A percentile compares a stretch with the other conserved stretches of the same genome.
These are phyloP conservation scores for Syzygium jambos DNA, from an alignment of 345 rosid species.

Conservation along the genomic window DNA sequence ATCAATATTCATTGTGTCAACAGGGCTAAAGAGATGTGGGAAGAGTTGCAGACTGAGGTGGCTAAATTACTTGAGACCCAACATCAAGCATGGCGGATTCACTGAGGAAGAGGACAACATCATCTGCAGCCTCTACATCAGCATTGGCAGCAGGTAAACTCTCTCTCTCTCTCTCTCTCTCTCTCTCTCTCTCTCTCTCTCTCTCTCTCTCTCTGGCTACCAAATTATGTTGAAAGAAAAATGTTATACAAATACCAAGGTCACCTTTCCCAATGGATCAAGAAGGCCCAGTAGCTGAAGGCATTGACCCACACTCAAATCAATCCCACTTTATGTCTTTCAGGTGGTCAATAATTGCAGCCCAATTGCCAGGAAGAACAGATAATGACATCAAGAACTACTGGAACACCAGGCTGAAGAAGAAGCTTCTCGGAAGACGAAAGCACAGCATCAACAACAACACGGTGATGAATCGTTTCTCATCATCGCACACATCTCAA, in stretches of 20 bases:
- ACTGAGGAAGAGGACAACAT: slow-evolving; percentile 96
- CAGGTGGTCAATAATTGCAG: slow-evolving; percentile 99
- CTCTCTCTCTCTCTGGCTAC: neutral
- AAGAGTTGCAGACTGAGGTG: slow-evolving; percentile 97
- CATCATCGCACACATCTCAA: slow-evolving; percentile 1
- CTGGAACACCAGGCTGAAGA: slow-evolving; percentile 97
- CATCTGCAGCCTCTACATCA: slow-evolving; percentile 93
- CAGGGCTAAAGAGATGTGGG: slow-evolving; percentile 94
- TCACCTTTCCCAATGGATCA: neutral
- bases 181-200: neutral
- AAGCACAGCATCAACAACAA: slow-evolving; percentile 37
- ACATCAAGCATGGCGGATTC: slow-evolving; percentile 96
- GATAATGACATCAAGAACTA: slow-evolving; percentile 95
- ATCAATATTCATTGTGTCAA: neutral
- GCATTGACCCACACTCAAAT: neutral
- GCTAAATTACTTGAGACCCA: slow-evolving; percentile 93
- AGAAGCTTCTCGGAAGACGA: slow-evolving; percentile 78
- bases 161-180: neutral
- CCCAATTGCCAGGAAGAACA: slow-evolving; percentile 97
- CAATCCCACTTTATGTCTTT: neutral
- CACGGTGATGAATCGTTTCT: neutral
- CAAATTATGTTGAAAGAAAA: neutral
- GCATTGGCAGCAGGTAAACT: slow-evolving; percentile 90
- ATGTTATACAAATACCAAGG: neutral
- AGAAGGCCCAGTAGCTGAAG: neutral